Percentiles rank a stretch among this genome's conserved stretches.
phyloP scores from a whole-genome alignment of 108 stramenopile genomes.

The Mayamaea pseudoterrestris region DNA sequence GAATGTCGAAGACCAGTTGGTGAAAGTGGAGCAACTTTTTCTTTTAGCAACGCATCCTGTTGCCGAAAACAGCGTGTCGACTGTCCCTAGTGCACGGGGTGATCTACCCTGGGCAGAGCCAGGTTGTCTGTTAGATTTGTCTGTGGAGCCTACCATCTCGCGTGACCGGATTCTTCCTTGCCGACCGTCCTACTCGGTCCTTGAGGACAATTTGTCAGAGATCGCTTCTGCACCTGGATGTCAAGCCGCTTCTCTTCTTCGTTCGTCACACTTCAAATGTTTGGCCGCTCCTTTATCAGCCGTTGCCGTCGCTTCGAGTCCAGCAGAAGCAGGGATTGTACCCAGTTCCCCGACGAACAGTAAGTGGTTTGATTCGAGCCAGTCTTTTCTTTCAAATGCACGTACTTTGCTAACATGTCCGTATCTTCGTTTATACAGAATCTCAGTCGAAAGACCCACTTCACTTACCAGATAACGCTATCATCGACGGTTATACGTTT shows the following conservation, averaged over 20 bases:
- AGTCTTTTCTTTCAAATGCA: not conserved
- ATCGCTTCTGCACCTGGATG: conserved; percentile 31
- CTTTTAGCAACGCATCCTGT: conserved; percentile 27
- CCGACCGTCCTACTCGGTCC: conserved; percentile 7
- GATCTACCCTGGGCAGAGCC: conserved; percentile 33
- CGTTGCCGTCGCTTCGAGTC: conserved; percentile 26
- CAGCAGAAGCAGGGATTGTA: conserved; percentile 18
- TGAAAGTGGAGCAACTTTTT: conserved; percentile 30
- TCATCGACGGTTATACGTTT: too few relatives aligned
- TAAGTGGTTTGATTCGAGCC: not conserved
- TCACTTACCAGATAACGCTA: too few relatives aligned
- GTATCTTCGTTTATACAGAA: not conserved
- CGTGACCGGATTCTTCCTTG: conserved; percentile 20
- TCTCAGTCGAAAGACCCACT: not conserved
- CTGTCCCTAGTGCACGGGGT: conserved; percentile 13
- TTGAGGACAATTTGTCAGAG: conserved; percentile 28
- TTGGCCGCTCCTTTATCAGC: conserved; percentile 23
- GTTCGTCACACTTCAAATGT: conserved; percentile 18
- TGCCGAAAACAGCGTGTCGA: not conserved
- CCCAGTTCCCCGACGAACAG: not conserved
- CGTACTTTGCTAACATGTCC: not conserved
- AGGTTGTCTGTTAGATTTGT: conserved; percentile 36
- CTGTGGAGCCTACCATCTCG: conserved; percentile 8
- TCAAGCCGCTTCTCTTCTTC: conserved; percentile 25
- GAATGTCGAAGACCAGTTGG: conserved; percentile 11